Evolutionary conservation across 169 alveolate genomes (phyloP), one percentile per base, ranked within the genome.

Genomic region (Cyclospora cayetanensis): DNA sequence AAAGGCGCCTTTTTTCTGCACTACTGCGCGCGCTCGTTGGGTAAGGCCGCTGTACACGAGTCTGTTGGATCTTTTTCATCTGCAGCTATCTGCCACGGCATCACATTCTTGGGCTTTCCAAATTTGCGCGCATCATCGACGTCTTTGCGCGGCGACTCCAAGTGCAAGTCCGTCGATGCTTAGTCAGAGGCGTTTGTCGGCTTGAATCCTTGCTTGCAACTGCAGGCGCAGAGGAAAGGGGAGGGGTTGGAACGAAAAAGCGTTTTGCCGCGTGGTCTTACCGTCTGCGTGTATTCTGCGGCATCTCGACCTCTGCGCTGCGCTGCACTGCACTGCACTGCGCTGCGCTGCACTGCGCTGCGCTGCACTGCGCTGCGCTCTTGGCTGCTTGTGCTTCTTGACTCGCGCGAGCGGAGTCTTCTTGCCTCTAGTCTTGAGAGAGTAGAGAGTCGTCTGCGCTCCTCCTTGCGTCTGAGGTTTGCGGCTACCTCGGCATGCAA

Each of bases 91-190:
- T 92, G 41, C 95, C 95, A 29, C 27, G 85, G 37, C 79, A 84
- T 46, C 66, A 87, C 46, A 76, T 92, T 22, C 25, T 92, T 43
- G 95, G 95, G 2, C 41, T 92, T 1, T 87, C 93, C 31, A 92
- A 92, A 65, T 53, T 92, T 29, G 91, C 95, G 25, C 77, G 93
- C 20, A 74, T 92, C 1, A 42, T 82, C 25, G 89, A 87, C 20
- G 72, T 92, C 63, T 87, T 35, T 60, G 53, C 91, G 18, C 63
- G 91, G 43, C 86, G 95, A 4, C 68, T 92, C 66, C 95, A 92
- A 90, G 63, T 92, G 35, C 91, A 65, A 55, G 84, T 85, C 27
- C n/a, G n/a, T n/a, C n/a, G n/a, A n/a, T n/a, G n/a, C n/a, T n/a
- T n/a, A n/a, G 60, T 50, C 18, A 50, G 25, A 11, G 9, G 25